Base-by-base conservation (phyloP, 352 stramenopile genomes). In the Achlya hypogyna region DNA sequence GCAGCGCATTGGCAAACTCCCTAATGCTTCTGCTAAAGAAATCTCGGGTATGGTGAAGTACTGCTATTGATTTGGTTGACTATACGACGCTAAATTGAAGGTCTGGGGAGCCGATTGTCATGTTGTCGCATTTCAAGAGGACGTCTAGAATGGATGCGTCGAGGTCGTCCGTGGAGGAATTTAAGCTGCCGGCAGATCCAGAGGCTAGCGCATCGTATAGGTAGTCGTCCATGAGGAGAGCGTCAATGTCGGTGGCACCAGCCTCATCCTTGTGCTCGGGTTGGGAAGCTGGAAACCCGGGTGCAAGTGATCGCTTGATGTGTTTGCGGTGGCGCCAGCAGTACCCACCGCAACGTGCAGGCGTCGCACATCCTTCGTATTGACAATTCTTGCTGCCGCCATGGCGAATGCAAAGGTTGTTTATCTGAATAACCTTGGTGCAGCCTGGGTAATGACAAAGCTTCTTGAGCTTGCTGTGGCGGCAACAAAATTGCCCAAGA, bases 331-430 rank as follows among this genome's bases (percentile, higher is more conserved):
- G 49, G 6, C 49, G 49, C 49, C 49, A 56, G 43, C 60, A 67
- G 60, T 28, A 67, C 16, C 60, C 60, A 43, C n/a, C 60, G 34
- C 51, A 34, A 12, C 60, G 60, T 14, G 60, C 60, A 67, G 43
- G 60, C 18, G 60, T 49, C 9, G 60, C 51, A 34, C 60, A 67
- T n/a, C 38, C 60, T 54, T 67, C 34, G 10, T 51, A n/a, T 25
- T 67, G 51, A 45, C 60, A 67, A 9, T 58, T 12, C 16, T 38
- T 31, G 22, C 60, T 38, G 0, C 60, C 60, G 34, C 60, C 60
- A 29, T 67, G 60, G n/a, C 40, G 38, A 28, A 67, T 49, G 31
- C 60, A 67, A 8, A 67, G 23, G 3, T 34, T 32, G 10, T 49
- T 49, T 5, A 32, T 32, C 12, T 67, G 60, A 27, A 38, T 38